A percentile compares a stretch with the other conserved stretches of the same genome.
Evolutionary conservation across 441 rosid species (phyloP).

Genomic region (Caryocar brasiliense): DNA sequence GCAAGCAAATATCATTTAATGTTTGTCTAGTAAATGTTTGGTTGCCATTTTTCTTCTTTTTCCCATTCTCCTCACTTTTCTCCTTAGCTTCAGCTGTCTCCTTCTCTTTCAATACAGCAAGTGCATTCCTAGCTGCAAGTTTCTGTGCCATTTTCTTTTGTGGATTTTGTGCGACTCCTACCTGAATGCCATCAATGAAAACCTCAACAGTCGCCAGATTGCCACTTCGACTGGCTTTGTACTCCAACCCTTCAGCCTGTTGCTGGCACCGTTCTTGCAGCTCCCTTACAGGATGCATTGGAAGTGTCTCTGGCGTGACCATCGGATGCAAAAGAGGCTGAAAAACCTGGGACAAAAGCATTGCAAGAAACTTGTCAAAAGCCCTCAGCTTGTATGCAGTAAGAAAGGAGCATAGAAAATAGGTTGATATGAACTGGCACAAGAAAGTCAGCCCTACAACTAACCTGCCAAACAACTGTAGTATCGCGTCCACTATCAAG

Average conservation of each 20-base stretch:
- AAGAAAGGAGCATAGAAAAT: neutral
- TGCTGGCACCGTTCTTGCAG: slow-evolving; percentile 99
- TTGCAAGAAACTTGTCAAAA: neutral
- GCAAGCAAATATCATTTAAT: slow-evolving; percentile 83
- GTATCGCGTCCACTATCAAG: slow-evolving; percentile 81
- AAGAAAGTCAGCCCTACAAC: slow-evolving; percentile 7
- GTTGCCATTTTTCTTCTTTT: slow-evolving; percentile 65
- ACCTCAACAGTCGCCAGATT: slow-evolving; percentile 95
- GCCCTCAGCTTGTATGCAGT: neutral
- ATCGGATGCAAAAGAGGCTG: slow-evolving; percentile 89
- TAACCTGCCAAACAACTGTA: slow-evolving; percentile 79
- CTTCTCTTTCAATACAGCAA: slow-evolving; percentile 77
- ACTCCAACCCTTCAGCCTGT: slow-evolving; percentile 96
- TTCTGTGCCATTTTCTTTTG: slow-evolving; percentile 99
- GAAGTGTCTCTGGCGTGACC: slow-evolving; percentile 98
- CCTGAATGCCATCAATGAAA: slow-evolving; percentile 78
- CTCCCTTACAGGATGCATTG: slow-evolving; percentile 99
- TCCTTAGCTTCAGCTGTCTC: slow-evolving; percentile 53
- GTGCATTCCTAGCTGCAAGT: slow-evolving; percentile 95
- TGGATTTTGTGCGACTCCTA: slow-evolving; percentile 89
- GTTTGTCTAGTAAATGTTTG: slow-evolving; percentile 91
- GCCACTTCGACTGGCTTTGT: slow-evolving; percentile 77
- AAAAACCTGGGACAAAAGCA: slow-evolving; percentile 49
- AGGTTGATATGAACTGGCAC: neutral
- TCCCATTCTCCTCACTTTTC: slow-evolving; percentile 37